Percentiles rank a stretch among this genome's conserved stretches.
phyloP scores from a whole-genome alignment of 2,329 filamentous ascomycete species.

The Zymoseptoria crescenta region DNA sequence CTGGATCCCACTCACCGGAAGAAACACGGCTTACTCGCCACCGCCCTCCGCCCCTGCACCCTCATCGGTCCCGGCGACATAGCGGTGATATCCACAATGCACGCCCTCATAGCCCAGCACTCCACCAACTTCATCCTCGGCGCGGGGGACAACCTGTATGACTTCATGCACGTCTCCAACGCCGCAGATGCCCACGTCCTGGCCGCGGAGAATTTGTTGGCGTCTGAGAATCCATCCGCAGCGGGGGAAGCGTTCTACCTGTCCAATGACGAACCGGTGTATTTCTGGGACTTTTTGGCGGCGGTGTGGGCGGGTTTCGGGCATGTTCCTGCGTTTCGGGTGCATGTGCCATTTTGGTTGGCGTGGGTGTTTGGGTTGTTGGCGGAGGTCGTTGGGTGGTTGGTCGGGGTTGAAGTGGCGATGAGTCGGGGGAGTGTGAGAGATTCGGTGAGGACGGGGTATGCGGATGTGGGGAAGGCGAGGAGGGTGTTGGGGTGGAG shows the following conservation, averaged over 20 bases:
- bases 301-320: constrained; percentile 63
- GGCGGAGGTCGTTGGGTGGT: constrained; percentile 40
- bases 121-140: constrained; percentile 77
- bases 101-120: constrained; percentile 60
- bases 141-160: constrained; percentile 60
- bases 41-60: constrained; percentile 73
- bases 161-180: constrained; percentile 64
- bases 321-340: constrained; percentile 43
- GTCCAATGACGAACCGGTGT: constrained; percentile 79
- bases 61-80: constrained; percentile 89
- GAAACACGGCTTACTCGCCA: constrained; percentile 32
- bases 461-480: constrained; percentile 48
- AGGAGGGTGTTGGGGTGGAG: constrained; percentile 45
- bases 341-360: constrained; percentile 42
- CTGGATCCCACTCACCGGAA: constrained; percentile 55
- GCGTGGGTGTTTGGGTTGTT: constrained; percentile 36
- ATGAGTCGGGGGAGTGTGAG: constrained; percentile 48
- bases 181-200: constrained; percentile 75
- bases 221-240: constrained; percentile 45
- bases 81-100: constrained; percentile 63
- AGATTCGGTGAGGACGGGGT: constrained; percentile 47
- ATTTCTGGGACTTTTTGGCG: constrained; percentile 84
- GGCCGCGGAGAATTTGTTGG: constrained; percentile 64
- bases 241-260: constrained; percentile 80
- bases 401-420: constrained; percentile 37